Evolutionary conservation across 306 rosid species (phyloP), one percentile per base, ranked within the genome.

Genomic region (Lathyrus aphaca): DNA sequence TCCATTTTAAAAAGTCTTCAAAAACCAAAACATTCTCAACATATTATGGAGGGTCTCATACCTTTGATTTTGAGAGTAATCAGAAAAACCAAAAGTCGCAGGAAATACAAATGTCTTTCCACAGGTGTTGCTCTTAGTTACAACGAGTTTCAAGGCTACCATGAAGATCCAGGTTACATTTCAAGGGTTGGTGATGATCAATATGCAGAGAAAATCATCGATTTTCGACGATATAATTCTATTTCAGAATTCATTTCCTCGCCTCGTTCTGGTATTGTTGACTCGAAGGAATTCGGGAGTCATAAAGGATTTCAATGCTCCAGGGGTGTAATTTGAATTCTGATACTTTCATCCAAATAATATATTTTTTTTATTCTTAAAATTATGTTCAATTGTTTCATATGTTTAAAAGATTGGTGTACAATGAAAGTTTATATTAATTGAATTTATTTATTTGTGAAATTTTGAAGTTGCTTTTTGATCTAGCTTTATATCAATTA

Each of bases 41-140:
- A 9, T 48, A 4, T 50, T 35, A 82, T 82, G 86, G 86, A 82
- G 69, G 86, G 86, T 71, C 78, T 82, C 54, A 53, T 82, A 16
- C 86, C 86, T 54, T 6, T 78, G 62, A 57, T 82, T 62, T 74
- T 14, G 12, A 78, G 48, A 56, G 81, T 75, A 61, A 78, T 82
- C 58, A 82, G 62, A 73, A 82, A 66, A 14, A 78, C 5, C 66
- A 78, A n/a, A 55, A 71, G 43, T 60, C 83, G 81, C 9, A 69
- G 48, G 27, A 66, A 71, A 29, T 82, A 82, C 4, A 23, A 61
- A 8, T 71, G 76, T 75, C 81, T 82, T 45, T 79, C 87, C 2
- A 50, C 87, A 6, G 79, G 66, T 11, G 58, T 64, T 69, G 44
- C 73, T 46, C 15, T 23, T 2, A 29, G 42, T 54, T 23, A 71